A percentile compares a stretch with the other conserved stretches of the same genome.
phyloP scores from a whole-genome alignment of 2,329 filamentous ascomycete species.

The Colletotrichum sp. region DNA sequence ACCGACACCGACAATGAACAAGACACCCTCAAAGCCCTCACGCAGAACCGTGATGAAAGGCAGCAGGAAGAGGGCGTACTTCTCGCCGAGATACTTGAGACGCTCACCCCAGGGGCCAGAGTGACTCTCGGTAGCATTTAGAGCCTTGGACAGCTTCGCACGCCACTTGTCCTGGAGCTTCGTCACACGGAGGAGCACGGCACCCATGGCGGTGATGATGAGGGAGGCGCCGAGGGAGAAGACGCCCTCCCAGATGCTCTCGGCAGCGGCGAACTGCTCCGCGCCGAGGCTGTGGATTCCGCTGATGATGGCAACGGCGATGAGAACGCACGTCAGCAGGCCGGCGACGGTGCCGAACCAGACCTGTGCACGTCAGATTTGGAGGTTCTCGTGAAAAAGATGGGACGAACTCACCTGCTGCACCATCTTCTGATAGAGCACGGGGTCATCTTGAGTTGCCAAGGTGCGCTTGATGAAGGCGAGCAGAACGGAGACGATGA shows the following conservation, averaged over 20 bases:
- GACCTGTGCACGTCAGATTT: constrained; percentile 43
- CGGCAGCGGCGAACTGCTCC: constrained; percentile 61
- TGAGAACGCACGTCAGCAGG: constrained; percentile 20
- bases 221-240: constrained; percentile 65
- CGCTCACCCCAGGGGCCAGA: constrained; percentile 8
- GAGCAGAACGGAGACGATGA: constrained; percentile 71
- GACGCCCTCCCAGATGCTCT: constrained; percentile 70
- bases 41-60: constrained; percentile 80
- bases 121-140: constrained; percentile 31
- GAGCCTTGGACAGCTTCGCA: constrained; percentile 64
- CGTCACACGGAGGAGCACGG: constrained; percentile 67
- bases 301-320: constrained; percentile 23
- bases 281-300: constrained; percentile 58
- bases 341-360: constrained; percentile 53
- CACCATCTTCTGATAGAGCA: constrained; percentile 59
- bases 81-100: constrained; percentile 49
- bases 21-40: constrained; percentile 78
- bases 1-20: constrained; percentile 81
- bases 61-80: constrained; percentile 78
- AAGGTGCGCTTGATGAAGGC: constrained; percentile 71
- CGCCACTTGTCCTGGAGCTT: constrained; percentile 73
- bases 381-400: not conserved
- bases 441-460: constrained; percentile 55
- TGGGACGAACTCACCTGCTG: constrained; percentile 46
- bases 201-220: constrained; percentile 70